Evolutionary conservation across 805 yeast species (phyloP).

Genomic region (Millerozyma miso): DNA sequence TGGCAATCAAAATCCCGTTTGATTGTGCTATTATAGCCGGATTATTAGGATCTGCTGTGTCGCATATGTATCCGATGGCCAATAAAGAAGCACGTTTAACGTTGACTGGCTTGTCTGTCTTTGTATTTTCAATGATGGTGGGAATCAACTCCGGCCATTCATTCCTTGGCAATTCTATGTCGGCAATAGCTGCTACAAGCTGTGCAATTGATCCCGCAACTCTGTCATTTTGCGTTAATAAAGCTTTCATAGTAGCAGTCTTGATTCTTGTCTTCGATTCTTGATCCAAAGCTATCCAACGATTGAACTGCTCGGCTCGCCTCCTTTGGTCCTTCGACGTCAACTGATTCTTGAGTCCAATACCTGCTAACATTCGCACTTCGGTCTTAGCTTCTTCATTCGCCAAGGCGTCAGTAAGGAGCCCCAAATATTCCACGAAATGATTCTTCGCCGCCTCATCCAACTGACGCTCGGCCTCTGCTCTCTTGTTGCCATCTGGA

Average conservation of each 20-base stretch:
- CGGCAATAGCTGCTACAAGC: slow-evolving; percentile 95
- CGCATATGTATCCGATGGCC: slow-evolving; percentile 95
- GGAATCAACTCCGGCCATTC: slow-evolving; percentile 89
- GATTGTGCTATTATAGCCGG: slow-evolving; percentile 78
- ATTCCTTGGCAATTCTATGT: slow-evolving; percentile 80
- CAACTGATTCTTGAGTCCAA: slow-evolving; percentile 82
- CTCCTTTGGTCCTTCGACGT: slow-evolving; percentile 72
- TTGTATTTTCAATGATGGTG: slow-evolving; percentile 81
- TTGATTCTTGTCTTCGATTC: slow-evolving; percentile 62
- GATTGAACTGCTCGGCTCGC: slow-evolving; percentile 54
- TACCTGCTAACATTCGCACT: slow-evolving; percentile 87
- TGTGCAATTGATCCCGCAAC: slow-evolving; percentile 91
- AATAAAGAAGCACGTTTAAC: slow-evolving; percentile 84
- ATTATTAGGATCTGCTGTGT: slow-evolving; percentile 80
- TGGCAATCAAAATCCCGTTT: slow-evolving; percentile 89
- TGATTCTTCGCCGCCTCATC: slow-evolving; percentile 66
- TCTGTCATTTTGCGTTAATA: slow-evolving; percentile 62
- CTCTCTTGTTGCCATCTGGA: slow-evolving; percentile 62
- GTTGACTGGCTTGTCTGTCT: slow-evolving; percentile 67
- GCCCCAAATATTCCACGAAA: slow-evolving; percentile 68
- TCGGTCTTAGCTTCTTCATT: slow-evolving; percentile 63
- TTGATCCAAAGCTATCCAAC: slow-evolving; percentile 67
- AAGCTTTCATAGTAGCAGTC: slow-evolving; percentile 51
- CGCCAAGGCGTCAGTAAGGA: slow-evolving; percentile 67
- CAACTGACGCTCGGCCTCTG: slow-evolving; percentile 76